Conservation (phyloP, 2,329 filamentous ascomycete genomes). For the Aquanectria penicillioides region DNA sequence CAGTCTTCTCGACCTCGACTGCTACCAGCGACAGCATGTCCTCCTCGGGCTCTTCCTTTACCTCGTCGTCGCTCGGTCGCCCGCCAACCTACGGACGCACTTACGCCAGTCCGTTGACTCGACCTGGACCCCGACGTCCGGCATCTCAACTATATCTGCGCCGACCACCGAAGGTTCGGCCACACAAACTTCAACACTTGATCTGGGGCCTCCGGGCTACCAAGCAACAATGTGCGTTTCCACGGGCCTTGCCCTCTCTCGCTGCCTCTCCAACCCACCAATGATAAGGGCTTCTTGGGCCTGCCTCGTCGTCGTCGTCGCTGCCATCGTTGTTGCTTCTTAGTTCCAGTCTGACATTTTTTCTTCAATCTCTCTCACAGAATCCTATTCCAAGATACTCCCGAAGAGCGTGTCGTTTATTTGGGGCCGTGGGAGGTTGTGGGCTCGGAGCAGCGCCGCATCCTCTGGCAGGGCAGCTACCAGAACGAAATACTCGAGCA, state of each 20-base stretch:
- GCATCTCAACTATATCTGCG: slow-evolving; percentile 55
- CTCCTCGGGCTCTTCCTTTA: slow-evolving; percentile 60
- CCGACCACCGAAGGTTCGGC: slow-evolving; percentile 50
- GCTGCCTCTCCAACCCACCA: too few relatives aligned
- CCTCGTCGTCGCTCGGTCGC: slow-evolving; percentile 56
- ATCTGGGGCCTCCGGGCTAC: slow-evolving; percentile 63
- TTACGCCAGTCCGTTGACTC: slow-evolving; percentile 56
- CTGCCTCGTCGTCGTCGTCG: too few relatives aligned
- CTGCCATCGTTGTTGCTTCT: slow-evolving; percentile 23
- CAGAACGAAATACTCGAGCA: slow-evolving; percentile 62
- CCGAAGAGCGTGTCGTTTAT: slow-evolving; percentile 60
- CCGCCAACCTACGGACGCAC: slow-evolving; percentile 53
- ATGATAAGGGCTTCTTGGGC: neutral
- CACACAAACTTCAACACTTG: slow-evolving; percentile 56
- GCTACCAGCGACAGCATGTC: slow-evolving; percentile 50
- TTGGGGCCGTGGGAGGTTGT: slow-evolving; percentile 64
- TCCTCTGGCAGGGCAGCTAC: slow-evolving; percentile 65
- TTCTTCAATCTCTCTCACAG: slow-evolving; percentile 45
- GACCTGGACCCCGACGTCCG: slow-evolving; percentile 58
- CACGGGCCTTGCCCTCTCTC: neutral
- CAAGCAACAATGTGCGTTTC: slow-evolving; percentile 62
- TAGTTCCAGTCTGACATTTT: slow-evolving; percentile 33
- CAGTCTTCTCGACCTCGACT: slow-evolving; percentile 42
- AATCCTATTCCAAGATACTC: slow-evolving; percentile 61
- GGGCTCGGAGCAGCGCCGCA: slow-evolving; percentile 57